These are phyloP conservation scores for Cerioporus squamosus DNA, from an alignment of 1,284 basidiomycete genomes.

Conservation along the genomic window DNA sequence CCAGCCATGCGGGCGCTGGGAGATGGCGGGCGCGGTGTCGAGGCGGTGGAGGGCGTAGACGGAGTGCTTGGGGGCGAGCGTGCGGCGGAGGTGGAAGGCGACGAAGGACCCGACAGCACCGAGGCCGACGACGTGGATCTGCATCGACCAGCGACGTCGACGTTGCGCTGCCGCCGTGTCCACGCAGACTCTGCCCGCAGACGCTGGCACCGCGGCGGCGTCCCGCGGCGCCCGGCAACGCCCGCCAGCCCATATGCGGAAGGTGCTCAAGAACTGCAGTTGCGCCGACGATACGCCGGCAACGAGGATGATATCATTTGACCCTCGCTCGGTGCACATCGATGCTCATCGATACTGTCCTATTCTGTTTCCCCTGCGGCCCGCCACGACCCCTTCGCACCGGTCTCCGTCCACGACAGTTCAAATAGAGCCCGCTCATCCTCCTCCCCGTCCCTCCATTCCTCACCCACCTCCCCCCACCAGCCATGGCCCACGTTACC, in stretches of 20 bases:
- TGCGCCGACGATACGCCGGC: slow-evolving; percentile 14
- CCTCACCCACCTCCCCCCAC: slow-evolving; percentile 11
- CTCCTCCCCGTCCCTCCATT: slow-evolving; percentile 15
- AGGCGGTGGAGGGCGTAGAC: slow-evolving; percentile 68
- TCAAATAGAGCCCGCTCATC: slow-evolving; percentile 16
- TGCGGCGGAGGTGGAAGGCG: slow-evolving; percentile 74
- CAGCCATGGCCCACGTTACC: slow-evolving; percentile 47
- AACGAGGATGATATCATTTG: slow-evolving; percentile 20
- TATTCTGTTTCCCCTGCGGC: slow-evolving; percentile 8
- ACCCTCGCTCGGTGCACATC: slow-evolving; percentile 17
- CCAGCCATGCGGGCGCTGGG: background rate
- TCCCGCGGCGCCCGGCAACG: background rate
- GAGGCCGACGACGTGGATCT: slow-evolving; percentile 71
- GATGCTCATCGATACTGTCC: slow-evolving; percentile 3
- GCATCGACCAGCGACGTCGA: slow-evolving; percentile 48
- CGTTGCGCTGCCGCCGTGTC: too few relatives aligned
- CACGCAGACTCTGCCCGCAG: background rate
- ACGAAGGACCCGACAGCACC: slow-evolving; percentile 82
- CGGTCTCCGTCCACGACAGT: slow-evolving; percentile 13
- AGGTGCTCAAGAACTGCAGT: slow-evolving; percentile 7
- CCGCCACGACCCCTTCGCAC: slow-evolving; percentile 4
- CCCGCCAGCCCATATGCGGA: slow-evolving; percentile 6
- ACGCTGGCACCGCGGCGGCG: too few relatives aligned
- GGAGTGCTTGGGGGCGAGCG: slow-evolving; percentile 53
- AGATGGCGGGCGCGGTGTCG: slow-evolving; percentile 37